Evolutionary conservation across 2,329 filamentous ascomycete genomes (phyloP).

Genomic region (Penicillium sp.): DNA sequence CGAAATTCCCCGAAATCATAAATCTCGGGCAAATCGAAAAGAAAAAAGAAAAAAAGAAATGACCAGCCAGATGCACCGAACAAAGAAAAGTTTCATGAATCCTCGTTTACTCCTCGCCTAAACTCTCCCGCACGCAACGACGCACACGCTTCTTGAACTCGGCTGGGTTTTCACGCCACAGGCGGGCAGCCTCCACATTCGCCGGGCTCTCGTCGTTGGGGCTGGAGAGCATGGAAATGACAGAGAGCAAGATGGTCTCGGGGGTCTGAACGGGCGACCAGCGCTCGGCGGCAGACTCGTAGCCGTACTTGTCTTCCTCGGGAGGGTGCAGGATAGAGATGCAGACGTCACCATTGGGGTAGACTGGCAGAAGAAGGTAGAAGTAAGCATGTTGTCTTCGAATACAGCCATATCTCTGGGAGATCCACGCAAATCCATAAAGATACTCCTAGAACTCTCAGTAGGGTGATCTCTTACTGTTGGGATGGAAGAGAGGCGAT

Average conservation of each 20-base stretch:
- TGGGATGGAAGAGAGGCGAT: conserved; percentile 86
- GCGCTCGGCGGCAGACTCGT: conserved; percentile 83
- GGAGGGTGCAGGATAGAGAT: conserved; percentile 96
- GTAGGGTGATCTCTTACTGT: conserved; percentile 54
- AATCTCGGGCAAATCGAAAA: not conserved
- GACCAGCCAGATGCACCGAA: conserved; percentile 9
- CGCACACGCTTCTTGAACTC: conserved; percentile 79
- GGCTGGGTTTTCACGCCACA: conserved; percentile 76
- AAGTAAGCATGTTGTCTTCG: not conserved
- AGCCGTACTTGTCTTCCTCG: conserved; percentile 89
- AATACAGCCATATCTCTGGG: not conserved
- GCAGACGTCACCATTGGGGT: conserved; percentile 81
- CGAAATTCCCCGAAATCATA: not conserved
- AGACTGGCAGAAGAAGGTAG: conserved; percentile 53
- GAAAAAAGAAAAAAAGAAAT: not conserved
- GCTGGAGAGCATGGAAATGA: conserved; percentile 86
- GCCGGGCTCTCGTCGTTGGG: conserved; percentile 96
- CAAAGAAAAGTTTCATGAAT: not conserved
- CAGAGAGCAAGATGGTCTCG: conserved; percentile 87
- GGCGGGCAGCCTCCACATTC: conserved; percentile 85
- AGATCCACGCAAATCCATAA: not conserved
- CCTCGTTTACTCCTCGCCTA: conserved; percentile 62
- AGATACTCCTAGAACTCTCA: not conserved
- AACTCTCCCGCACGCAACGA: conserved; percentile 74
- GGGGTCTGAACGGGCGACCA: conserved; percentile 95